Conservation (phyloP, 2,329 filamentous ascomycete species). For the Berkeleyomyces basicola region DNA sequence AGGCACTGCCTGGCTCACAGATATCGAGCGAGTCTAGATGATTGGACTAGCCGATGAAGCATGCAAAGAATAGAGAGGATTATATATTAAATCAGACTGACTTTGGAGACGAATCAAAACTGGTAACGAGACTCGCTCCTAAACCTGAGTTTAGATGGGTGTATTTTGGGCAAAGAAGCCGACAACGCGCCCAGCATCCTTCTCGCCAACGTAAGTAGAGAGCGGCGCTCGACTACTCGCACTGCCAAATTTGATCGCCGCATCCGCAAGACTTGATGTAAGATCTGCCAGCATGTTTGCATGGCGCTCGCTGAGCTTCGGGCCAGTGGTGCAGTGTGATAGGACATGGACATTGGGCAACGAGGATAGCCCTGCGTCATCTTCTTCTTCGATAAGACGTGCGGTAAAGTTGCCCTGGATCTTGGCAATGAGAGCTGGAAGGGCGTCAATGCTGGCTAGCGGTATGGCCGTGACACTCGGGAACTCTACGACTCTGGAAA, state of each 20-base stretch:
- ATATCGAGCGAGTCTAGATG: too few species aligned
- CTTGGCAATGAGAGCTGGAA: slow-evolving; percentile 24
- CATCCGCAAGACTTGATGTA: slow-evolving; percentile 17
- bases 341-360: slow-evolving; percentile 13
- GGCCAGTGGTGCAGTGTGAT: slow-evolving; percentile 18
- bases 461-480: slow-evolving; percentile 29
- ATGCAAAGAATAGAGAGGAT: too few species aligned
- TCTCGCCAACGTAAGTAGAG: slow-evolving; percentile 19
- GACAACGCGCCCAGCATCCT: slow-evolving; percentile 19
- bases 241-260: slow-evolving; percentile 17
- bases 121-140: neutral
- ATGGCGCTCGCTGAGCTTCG: slow-evolving; percentile 17
- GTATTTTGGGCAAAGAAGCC: slow-evolving; percentile 19
- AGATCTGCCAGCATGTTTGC: slow-evolving; percentile 20
- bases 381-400: slow-evolving; percentile 2
- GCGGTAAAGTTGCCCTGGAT: slow-evolving; percentile 21
- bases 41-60: too few species aligned
- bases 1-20: too few species aligned
- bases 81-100: too few species aligned
- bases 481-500: slow-evolving; percentile 19
- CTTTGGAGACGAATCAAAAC: neutral
- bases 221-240: slow-evolving; percentile 16
- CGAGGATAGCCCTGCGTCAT: neutral
- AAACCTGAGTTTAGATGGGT: neutral
- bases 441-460: slow-evolving; percentile 21